These are phyloP conservation scores for Cicer chorassanicum DNA, from an alignment of 306 rosid genomes.

Conservation along the genomic window DNA sequence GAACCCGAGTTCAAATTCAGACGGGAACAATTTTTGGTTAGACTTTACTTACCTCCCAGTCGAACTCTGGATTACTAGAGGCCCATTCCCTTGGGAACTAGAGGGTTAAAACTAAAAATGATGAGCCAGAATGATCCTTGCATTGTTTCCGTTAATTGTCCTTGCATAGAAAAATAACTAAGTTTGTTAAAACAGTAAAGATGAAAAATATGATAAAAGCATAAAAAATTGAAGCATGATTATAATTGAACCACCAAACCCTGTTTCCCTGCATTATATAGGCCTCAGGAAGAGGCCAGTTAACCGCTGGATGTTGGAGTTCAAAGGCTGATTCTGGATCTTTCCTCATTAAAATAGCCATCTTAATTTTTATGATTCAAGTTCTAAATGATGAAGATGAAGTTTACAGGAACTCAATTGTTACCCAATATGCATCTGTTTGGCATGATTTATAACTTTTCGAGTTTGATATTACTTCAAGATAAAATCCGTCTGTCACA, in stretches of 20 bases:
- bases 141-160: neutral
- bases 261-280: neutral
- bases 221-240: neutral
- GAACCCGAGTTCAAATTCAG: too few relatives aligned
- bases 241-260: neutral
- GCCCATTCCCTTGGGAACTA: too few relatives aligned
- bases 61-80: too few relatives aligned
- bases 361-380: slow-evolving; percentile 28
- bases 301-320: slow-evolving; percentile 6
- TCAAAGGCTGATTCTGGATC: neutral
- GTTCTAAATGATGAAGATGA: neutral
- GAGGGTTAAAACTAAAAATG: too few relatives aligned
- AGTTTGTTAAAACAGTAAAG: neutral
- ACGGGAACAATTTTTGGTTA: too few relatives aligned
- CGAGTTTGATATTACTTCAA: slow-evolving; percentile 16
- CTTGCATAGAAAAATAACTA: neutral
- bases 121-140: slow-evolving; percentile 11
- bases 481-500: slow-evolving; percentile 2
- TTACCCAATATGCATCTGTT: slow-evolving; percentile 9
- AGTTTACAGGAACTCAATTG: neutral
- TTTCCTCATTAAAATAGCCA: slow-evolving; percentile 5
- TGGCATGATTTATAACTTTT: slow-evolving; percentile 1
- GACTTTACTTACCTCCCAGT: too few relatives aligned
- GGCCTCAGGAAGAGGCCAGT: neutral
- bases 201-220: neutral